Percentiles rank a stretch among this genome's conserved stretches.
Conservation (phyloP, 73 alveolate genomes). For the Stentor coeruleus region DNA sequence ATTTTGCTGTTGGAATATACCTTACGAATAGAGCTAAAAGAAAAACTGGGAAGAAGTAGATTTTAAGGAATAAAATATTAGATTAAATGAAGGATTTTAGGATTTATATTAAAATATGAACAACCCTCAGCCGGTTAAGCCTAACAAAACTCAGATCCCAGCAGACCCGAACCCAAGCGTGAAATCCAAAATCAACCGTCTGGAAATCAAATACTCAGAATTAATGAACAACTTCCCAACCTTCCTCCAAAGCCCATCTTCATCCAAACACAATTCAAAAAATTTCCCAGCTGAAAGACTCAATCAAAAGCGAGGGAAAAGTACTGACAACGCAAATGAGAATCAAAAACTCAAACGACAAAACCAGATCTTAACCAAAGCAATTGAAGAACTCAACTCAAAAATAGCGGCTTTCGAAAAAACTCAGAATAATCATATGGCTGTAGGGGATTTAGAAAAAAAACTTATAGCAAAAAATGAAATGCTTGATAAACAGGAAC, state of each 20-base stretch:
- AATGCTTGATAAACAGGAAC: slow-evolving; percentile 1
- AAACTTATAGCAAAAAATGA: neutral
- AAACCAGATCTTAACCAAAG: neutral
- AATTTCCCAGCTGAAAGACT: too few species aligned
- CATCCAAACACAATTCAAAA: too few species aligned
- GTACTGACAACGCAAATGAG: neutral
- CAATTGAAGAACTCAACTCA: neutral
- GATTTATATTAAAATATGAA: too few species aligned
- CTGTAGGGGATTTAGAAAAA: neutral
- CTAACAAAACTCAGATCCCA: too few species aligned
- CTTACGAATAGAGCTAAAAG: too few species aligned
- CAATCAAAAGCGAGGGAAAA: neutral
- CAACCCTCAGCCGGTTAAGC: too few species aligned
- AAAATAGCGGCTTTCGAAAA: neutral
- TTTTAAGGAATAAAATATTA: too few species aligned
- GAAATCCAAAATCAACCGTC: neutral
- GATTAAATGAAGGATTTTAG: too few species aligned
- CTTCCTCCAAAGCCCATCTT: too few species aligned
- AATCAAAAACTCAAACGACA: neutral
- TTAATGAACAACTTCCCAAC: neutral
- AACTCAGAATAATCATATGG: neutral
- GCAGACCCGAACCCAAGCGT: too few species aligned
- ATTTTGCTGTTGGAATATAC: neutral
- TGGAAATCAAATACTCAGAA: neutral
- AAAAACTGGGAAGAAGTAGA: too few species aligned